phyloP scores from a whole-genome alignment of 768 basidiomycete species.

The Mycena epipterygia region DNA sequence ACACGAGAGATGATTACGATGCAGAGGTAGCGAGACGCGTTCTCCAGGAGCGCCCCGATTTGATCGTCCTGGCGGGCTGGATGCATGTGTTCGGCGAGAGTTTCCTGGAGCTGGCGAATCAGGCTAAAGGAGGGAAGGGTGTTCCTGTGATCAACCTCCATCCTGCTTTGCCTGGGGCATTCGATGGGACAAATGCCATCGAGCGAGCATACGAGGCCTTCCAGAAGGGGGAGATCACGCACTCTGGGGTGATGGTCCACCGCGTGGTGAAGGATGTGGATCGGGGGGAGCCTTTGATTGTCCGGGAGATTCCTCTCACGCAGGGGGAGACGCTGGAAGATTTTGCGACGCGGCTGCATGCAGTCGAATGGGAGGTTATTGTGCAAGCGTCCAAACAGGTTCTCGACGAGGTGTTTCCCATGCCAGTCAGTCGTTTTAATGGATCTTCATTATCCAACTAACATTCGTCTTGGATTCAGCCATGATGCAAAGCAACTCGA shows the following conservation, averaged over 20 bases:
- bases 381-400: conserved; percentile 86
- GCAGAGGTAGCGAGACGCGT: conserved; percentile 81
- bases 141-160: conserved; percentile 96
- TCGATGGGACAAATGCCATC: conserved; percentile 95
- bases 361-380: conserved; percentile 90
- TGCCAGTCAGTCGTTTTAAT: conserved; percentile 21
- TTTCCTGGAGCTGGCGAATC: conserved; percentile 80
- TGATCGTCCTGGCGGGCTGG: conserved; percentile 97
- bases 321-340: conserved; percentile 79
- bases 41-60: conserved; percentile 74
- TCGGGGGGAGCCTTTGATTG: conserved; percentile 88
- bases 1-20: conserved; percentile 89
- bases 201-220: conserved; percentile 92
- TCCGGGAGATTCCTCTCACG: conserved; percentile 80
- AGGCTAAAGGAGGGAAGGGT: conserved; percentile 50
- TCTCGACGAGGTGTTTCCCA: conserved; percentile 61
- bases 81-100: conserved; percentile 94
- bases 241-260: conserved; percentile 94
- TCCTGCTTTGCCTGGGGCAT: conserved; percentile 95
- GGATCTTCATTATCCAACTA: neutral
- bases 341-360: conserved; percentile 85
- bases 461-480: neutral
- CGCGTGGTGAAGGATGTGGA: conserved; percentile 95
- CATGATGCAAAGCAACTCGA: neutral
- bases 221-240: conserved; percentile 81